Evolutionary conservation across 306 rosid genomes (phyloP), one percentile per base, ranked within the genome.

Genomic region (Adenanthera pavonina): DNA sequence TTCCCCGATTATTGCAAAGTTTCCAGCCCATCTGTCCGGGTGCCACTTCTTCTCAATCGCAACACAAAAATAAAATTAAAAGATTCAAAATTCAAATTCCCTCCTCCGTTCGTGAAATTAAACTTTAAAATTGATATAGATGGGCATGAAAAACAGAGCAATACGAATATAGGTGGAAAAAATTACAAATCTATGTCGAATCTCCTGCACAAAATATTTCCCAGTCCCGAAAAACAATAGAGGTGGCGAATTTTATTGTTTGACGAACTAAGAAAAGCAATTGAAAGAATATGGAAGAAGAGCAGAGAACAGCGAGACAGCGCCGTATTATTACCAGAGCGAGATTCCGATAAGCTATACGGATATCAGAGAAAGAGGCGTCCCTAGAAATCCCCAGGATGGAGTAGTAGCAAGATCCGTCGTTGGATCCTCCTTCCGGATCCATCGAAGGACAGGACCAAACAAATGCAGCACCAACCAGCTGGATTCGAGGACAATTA

Each of bases 321-420:
- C 64, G 56, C 60, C 76, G 84, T 54, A 36, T 75, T 0, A 25
- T 52, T 77, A 95, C 98, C 98, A 96, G 53, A 15, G 99, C 99
- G 67, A 96, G 99, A 65, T 85, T 93, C 41, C 97, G 97, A 71
- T 96, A 96, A 1, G 99, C 98, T 7, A 94, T 64, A 80, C 98
- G 98, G 61, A 96, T 78, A 70, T 93, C 99, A 34, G 97, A 91
- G 92, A 79, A 85, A 87, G 99, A 96, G 80, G 98, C 93, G 38
- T 93, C 94, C 80, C 81, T 87, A 59, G 90, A 90, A 83, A 93
- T 93, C 60, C 97, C 98, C 4, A 96, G 94, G 52, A 96, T 80
- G 61, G 99, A 47, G 81, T 93, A 96, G 86, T 92, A 96, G 89
- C 89, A 87, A 84, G 98, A 90, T 84, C 96, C 91, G 74, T 64